Evolutionary conservation across 1,284 basidiomycete species (phyloP), one percentile per base, ranked within the genome.

Genomic region (Prillingera fragicola): DNA sequence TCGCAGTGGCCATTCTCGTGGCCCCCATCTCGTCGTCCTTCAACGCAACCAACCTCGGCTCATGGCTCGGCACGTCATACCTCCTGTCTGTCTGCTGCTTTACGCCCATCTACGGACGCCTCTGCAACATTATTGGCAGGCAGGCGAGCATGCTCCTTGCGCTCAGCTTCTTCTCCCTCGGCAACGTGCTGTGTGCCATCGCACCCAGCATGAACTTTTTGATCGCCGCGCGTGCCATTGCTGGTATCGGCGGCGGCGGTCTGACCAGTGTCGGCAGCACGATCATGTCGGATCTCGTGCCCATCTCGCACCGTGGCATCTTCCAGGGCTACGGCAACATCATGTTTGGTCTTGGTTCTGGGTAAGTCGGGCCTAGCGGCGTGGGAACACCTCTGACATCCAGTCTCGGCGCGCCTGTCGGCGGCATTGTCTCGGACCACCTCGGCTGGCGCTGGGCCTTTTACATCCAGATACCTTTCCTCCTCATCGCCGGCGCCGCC

Each of bases 241-340:
- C 89, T 28, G 88, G 88, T 36, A 87, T 91, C 80, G 88, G 89
- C 44, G 87, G 89, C 48, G 87, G 88, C 66, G 87, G 87, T 78
- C 47, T 73, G 28, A 62, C 59, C 13, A 57, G 54, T 15, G 62
- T 68, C 8, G 55, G 59, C 8, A 60, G 56, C 24, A 69, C 69
- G 1, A 65, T 73, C 41, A 58, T 65, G 44, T 58, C 53, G 17
- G 71, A 73, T 43, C 55, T 69, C 19, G 65, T 88, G 57, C 27
- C 47, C 50, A 89, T 87, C 57, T 84, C 85, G 61, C 82, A 87
- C 50, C 78, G 89, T 53, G 88, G 88, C 4, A 72, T 92, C 27
- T 91, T 89, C 65, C 89, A 92, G 71, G 89, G 88, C 43, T 78
- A 87, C 75, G 82, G 83, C 22, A 91, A 90, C 64, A 81, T 91